A percentile compares a stretch with the other conserved stretches of the same genome.
Evolutionary conservation across 805 yeast genomes (phyloP).

Genomic region (Metschnikowia lunata): DNA sequence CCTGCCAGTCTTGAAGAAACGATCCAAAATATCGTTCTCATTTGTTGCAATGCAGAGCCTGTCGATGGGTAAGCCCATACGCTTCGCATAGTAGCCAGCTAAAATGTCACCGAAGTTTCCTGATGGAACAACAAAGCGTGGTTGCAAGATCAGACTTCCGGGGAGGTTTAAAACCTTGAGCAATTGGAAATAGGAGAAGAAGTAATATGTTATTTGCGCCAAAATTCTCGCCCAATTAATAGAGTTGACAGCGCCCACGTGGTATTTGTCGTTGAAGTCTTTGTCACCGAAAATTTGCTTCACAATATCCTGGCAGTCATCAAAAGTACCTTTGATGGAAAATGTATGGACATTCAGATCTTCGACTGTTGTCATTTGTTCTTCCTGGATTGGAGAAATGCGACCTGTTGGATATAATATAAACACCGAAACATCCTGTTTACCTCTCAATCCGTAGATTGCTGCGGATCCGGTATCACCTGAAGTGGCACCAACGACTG

Average conservation of each 20-base stretch:
- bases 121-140: slow-evolving; percentile 90
- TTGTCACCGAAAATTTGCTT: slow-evolving; percentile 87
- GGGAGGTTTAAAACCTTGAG: slow-evolving; percentile 27
- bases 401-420: slow-evolving; percentile 96
- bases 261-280: slow-evolving; percentile 83
- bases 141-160: slow-evolving; percentile 27
- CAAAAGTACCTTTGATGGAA: slow-evolving; percentile 94
- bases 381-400: slow-evolving; percentile 96
- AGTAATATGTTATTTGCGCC: slow-evolving; percentile 96
- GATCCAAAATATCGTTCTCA: slow-evolving; percentile 89
- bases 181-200: slow-evolving; percentile 82
- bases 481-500: slow-evolving; percentile 98
- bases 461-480: slow-evolving; percentile 99
- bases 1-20: slow-evolving; percentile 82
- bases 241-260: slow-evolving; percentile 96
- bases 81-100: slow-evolving; percentile 91
- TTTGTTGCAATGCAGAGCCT: slow-evolving; percentile 91
- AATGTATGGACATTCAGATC: slow-evolving; percentile 92
- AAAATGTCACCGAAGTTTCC: slow-evolving; percentile 98
- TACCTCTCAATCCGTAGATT: slow-evolving; percentile 93
- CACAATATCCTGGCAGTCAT: slow-evolving; percentile 96
- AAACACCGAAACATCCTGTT: slow-evolving; percentile 96
- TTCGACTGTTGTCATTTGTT: slow-evolving; percentile 95
- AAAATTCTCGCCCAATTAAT: slow-evolving; percentile 99
- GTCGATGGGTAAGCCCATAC: slow-evolving; percentile 92